Evolutionary conservation across 1,284 basidiomycete genomes (phyloP), one percentile per base, ranked within the genome.

Genomic region (Fistulina hepatica): DNA sequence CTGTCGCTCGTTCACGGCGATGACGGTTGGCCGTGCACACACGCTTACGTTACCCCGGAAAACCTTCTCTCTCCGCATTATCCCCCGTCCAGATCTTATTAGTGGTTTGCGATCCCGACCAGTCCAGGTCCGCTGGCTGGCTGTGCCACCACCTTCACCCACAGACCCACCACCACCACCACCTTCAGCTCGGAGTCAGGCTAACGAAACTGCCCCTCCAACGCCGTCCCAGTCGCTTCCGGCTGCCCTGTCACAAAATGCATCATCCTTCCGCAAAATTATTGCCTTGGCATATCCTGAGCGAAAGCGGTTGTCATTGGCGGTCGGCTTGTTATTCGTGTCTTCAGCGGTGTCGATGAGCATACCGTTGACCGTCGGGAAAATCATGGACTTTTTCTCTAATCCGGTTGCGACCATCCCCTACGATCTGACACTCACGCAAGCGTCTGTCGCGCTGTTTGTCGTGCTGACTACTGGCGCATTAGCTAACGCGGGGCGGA

Each of bases 341-440:
- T 86, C 83, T 0, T 81, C 79, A 3, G 59, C 73, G 3, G 89
- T 98, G 10, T 86, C 90, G 7, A 85, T 97, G 76, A 82, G 82
- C 44, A 73, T 95, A 8, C 92, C 92, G 0, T 75, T 94, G 49
- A 88, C 89, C 1, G 81, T 94, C 48, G 92, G 91, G 17, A 85
- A 79, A 55, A 67, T 95, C 34, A 94, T 95, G 44, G 91, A 94
- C 59, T 91, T 85, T 58, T 95, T 93, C 59, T 81, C 88, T 35
- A 44, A 46, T 47, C 38, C 33, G 43, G 34, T 23, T 34, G 3
- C 48, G 88, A 81, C 67, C 77, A 63, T 80, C 88, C 82, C 88
- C 22, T 65, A 80, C 11, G 82, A 77, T 3, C 60, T 97, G 17
- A 78, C 82, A 2, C 69, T 90, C 25, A 79, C 80, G 39, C 77